phyloP scores from a whole-genome alignment of 1,284 basidiomycete species.

The Ganoderma meredithae region DNA sequence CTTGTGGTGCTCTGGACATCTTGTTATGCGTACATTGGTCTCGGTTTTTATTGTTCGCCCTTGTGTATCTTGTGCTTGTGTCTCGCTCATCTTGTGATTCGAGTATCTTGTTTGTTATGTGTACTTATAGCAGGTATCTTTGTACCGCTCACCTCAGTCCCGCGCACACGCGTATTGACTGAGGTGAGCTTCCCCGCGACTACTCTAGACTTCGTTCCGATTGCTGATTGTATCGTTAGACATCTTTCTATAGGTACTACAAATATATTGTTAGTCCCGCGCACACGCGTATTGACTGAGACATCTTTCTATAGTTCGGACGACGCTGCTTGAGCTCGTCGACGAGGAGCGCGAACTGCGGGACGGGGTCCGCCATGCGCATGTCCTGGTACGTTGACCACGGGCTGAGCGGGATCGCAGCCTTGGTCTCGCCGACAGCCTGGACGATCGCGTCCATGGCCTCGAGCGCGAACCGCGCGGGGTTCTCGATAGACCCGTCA shows the following conservation, averaged over 20 bases:
- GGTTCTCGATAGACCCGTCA: slow-evolving; percentile 63
- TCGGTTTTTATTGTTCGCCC: background rate
- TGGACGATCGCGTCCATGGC: slow-evolving; percentile 53
- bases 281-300: background rate
- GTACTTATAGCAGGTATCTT: background rate
- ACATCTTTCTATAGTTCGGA: too few relatives aligned
- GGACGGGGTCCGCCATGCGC: slow-evolving; percentile 53
- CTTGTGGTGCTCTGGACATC: background rate
- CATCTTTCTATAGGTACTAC: too few relatives aligned
- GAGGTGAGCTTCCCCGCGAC: slow-evolving; percentile 1
- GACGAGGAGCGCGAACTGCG: slow-evolving; percentile 49
- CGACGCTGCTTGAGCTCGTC: slow-evolving; percentile 44
- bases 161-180: background rate
- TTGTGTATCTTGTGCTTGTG: background rate
- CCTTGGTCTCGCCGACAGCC: slow-evolving; percentile 47
- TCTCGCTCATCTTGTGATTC: background rate
- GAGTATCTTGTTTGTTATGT: background rate
- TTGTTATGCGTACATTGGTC: background rate
- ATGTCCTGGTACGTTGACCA: slow-evolving; percentile 17
- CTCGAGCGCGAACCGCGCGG: slow-evolving; percentile 55
- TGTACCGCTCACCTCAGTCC: too few relatives aligned
- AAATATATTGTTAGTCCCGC: too few relatives aligned
- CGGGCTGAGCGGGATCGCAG: slow-evolving; percentile 48
- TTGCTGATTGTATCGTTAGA: background rate
- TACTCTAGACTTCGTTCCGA: background rate